phyloP scores from a whole-genome alignment of 2,329 filamentous ascomycete species.

The Fusarium armeniacum region DNA sequence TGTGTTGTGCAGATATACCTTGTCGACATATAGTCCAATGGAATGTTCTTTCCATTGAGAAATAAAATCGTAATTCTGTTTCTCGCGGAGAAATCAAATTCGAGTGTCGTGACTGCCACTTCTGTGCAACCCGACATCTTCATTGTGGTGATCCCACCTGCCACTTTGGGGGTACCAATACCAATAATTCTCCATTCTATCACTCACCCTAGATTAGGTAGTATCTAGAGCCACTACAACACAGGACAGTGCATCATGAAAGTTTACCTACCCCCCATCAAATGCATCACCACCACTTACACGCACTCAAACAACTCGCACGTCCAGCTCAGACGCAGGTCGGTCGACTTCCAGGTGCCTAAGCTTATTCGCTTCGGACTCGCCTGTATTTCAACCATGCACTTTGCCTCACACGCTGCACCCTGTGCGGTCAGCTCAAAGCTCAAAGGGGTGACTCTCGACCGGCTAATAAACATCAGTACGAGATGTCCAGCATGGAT shows the following conservation, averaged over 20 bases:
- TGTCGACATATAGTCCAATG: not conserved
- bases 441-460: constrained; percentile 14
- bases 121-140: constrained; percentile 3
- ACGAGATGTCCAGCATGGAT: constrained; percentile 34
- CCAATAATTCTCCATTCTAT: constrained; percentile 32
- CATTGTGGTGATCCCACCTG: not conserved
- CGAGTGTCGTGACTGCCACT: constrained; percentile 15
- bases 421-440: constrained; percentile 22
- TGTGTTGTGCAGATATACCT: not conserved
- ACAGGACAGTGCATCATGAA: not conserved
- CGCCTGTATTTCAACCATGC: constrained; percentile 18
- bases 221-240: not conserved
- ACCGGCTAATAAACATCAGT: constrained; percentile 26
- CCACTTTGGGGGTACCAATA: constrained; percentile 46
- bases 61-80: not conserved
- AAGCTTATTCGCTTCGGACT: constrained; percentile 4
- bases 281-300: constrained; percentile 19
- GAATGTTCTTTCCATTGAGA: not conserved
- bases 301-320: constrained; percentile 18
- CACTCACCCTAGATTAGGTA: not conserved
- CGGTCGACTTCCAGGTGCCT: constrained; percentile 19
- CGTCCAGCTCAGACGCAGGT: not conserved
- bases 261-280: constrained; percentile 18
- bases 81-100: not conserved
- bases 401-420: constrained; percentile 36